A percentile compares a stretch with the other conserved stretches of the same genome.
These are phyloP conservation scores for Fusarium verticillioides DNA, from an alignment of 2,329 filamentous ascomycete genomes.

Conservation along the genomic window DNA sequence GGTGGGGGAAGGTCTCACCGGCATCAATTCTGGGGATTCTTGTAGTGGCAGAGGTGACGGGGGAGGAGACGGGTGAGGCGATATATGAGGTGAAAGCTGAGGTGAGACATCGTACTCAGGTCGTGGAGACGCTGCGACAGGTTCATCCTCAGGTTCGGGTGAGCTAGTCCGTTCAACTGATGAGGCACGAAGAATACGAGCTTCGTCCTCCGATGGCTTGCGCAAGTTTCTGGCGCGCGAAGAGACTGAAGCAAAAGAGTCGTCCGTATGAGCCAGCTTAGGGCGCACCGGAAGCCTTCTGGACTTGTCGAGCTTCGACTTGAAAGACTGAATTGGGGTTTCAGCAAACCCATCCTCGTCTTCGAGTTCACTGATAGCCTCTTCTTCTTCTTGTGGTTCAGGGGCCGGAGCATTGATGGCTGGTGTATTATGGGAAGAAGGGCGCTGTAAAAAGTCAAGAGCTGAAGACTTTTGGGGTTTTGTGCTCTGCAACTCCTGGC, in stretches of 20 bases:
- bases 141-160: slow-evolving; percentile 34
- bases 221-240: slow-evolving; percentile 33
- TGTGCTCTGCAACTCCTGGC: slow-evolving; percentile 53
- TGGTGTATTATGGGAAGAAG: neutral
- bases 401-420: slow-evolving; percentile 4
- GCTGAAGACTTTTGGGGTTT: slow-evolving; percentile 25
- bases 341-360: slow-evolving; percentile 51
- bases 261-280: slow-evolving; percentile 39
- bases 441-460: slow-evolving; percentile 41
- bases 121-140: slow-evolving; percentile 24
- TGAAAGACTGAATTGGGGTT: slow-evolving; percentile 41
- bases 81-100: slow-evolving; percentile 10
- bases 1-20: slow-evolving; percentile 44
- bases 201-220: slow-evolving; percentile 34
- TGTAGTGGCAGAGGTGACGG: slow-evolving; percentile 19
- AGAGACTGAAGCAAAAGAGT: slow-evolving; percentile 38
- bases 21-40: slow-evolving; percentile 9
- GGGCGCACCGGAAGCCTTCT: slow-evolving; percentile 43
- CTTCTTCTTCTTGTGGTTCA: slow-evolving; percentile 38
- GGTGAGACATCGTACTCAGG: slow-evolving; percentile 21
- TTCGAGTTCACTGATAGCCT: slow-evolving; percentile 62
- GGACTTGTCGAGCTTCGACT: slow-evolving; percentile 31
- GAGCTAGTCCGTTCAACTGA: slow-evolving; percentile 36
- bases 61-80: slow-evolving; percentile 1
- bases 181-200: slow-evolving; percentile 28